These are phyloP conservation scores for Termitomyces titanicus DNA, from an alignment of 768 basidiomycete genomes.

Conservation along the genomic window DNA sequence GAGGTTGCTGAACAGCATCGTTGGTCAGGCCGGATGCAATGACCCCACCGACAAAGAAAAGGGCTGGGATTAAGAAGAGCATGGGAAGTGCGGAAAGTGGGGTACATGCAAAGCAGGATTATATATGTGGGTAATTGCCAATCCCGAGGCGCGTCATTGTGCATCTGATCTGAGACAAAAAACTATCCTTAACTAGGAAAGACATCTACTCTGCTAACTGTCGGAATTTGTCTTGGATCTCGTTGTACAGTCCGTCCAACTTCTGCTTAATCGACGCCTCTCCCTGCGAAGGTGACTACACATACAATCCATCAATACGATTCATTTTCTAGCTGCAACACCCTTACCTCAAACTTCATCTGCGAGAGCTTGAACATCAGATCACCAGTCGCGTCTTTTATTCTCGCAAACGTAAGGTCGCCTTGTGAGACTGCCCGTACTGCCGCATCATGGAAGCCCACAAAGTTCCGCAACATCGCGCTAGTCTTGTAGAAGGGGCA, in stretches of 20 bases:
- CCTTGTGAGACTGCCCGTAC: slow-evolving; percentile 79
- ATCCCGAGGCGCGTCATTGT: slow-evolving; percentile 1
- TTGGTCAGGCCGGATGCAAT: neutral
- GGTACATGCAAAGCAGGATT: neutral
- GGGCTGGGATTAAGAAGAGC: neutral
- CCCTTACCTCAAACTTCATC: slow-evolving; percentile 94
- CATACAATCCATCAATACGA: slow-evolving; percentile 3
- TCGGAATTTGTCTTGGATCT: slow-evolving; percentile 93
- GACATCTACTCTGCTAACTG: slow-evolving; percentile 64
- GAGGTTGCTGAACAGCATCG: neutral
- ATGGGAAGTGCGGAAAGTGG: neutral
- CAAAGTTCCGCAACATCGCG: slow-evolving; percentile 93
- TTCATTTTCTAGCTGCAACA: neutral
- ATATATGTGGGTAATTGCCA: neutral
- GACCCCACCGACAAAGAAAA: neutral
- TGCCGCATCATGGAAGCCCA: slow-evolving; percentile 91
- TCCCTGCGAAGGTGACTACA: slow-evolving; percentile 86
- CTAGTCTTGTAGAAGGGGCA: slow-evolving; percentile 99
- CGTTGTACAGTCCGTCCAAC: slow-evolving; percentile 73
- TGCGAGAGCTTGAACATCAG: slow-evolving; percentile 97
- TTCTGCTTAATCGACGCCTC: slow-evolving; percentile 80
- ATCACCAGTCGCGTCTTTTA: slow-evolving; percentile 84
- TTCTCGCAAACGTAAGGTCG: slow-evolving; percentile 80
- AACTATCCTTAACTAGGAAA: slow-evolving; percentile 1
- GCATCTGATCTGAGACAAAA: slow-evolving; percentile 9